Evolutionary conservation across 352 stramenopile genomes (phyloP).

Genomic region (Globisporangium cylindrosporum): DNA sequence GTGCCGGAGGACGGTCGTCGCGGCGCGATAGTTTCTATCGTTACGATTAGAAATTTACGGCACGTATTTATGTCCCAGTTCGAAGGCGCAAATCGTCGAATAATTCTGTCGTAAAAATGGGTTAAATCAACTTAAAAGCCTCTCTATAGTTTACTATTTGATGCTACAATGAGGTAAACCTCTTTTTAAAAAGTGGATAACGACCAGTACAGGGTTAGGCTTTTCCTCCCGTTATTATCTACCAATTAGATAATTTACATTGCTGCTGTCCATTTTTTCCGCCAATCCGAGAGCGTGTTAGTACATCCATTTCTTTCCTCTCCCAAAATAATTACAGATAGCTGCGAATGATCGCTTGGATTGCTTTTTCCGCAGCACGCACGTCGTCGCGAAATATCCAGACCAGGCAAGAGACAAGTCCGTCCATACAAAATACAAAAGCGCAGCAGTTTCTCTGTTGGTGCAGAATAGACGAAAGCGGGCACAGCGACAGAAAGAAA

Average conservation of each 20-base stretch:
- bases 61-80: too few relatives aligned
- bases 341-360: not conserved
- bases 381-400: slow-evolving; percentile 11
- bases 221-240: not conserved
- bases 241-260: not conserved
- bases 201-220: not conserved
- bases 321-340: not conserved
- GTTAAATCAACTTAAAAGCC: too few relatives aligned
- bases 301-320: not conserved
- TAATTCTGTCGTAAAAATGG: too few relatives aligned
- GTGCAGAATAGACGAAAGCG: not conserved
- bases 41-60: too few relatives aligned
- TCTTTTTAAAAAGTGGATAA: not conserved
- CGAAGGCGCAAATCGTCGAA: too few relatives aligned
- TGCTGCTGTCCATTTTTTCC: not conserved
- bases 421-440: not conserved
- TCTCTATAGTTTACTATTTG: too few relatives aligned
- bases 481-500: not conserved
- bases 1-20: too few relatives aligned
- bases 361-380: not conserved
- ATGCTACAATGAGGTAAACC: too few relatives aligned
- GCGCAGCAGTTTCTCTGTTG: not conserved
- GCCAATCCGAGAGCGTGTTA: not conserved
- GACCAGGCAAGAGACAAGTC: slow-evolving; percentile 7
- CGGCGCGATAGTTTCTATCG: too few relatives aligned